phyloP scores from a whole-genome alignment of 2,329 filamentous ascomycete genomes.

The Decorospora gaudefroyi region DNA sequence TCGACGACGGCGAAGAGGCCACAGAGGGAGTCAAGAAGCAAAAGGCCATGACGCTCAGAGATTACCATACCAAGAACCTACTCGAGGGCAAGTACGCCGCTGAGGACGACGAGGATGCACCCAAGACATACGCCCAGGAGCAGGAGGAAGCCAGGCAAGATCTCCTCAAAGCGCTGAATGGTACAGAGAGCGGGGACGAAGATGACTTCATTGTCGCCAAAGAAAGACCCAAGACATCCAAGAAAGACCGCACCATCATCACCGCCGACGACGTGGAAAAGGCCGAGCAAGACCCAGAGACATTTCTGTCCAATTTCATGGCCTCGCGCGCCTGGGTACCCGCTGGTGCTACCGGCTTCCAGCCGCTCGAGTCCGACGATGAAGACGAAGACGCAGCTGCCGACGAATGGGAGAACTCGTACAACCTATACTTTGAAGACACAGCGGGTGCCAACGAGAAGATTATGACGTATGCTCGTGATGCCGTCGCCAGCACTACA shows the following conservation, averaged over 20 bases:
- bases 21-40: slow-evolving; percentile 63
- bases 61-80: slow-evolving; percentile 93
- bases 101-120: slow-evolving; percentile 60
- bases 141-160: slow-evolving; percentile 80
- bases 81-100: slow-evolving; percentile 69
- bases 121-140: slow-evolving; percentile 81
- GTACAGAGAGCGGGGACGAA: slow-evolving; percentile 59
- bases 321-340: slow-evolving; percentile 88
- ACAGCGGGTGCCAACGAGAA: slow-evolving; percentile 85
- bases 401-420: slow-evolving; percentile 88
- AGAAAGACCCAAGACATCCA: slow-evolving; percentile 49
- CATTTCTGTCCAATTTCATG: slow-evolving; percentile 94
- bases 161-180: slow-evolving; percentile 80
- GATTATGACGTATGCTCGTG: slow-evolving; percentile 85
- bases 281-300: slow-evolving; percentile 88
- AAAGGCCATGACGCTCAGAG: slow-evolving; percentile 81
- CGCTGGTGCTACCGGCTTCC: slow-evolving; percentile 66
- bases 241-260: slow-evolving; percentile 45
- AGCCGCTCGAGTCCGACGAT: slow-evolving; percentile 91
- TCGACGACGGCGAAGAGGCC: slow-evolving; percentile 57
- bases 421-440: slow-evolving; percentile 95
- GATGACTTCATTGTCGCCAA: slow-evolving; percentile 80
- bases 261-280: slow-evolving; percentile 64
- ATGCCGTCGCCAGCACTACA: slow-evolving; percentile 77
- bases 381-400: slow-evolving; percentile 74